Evolutionary conservation across 2,329 filamentous ascomycete genomes (phyloP).

Genomic region (Alternaria dauci): DNA sequence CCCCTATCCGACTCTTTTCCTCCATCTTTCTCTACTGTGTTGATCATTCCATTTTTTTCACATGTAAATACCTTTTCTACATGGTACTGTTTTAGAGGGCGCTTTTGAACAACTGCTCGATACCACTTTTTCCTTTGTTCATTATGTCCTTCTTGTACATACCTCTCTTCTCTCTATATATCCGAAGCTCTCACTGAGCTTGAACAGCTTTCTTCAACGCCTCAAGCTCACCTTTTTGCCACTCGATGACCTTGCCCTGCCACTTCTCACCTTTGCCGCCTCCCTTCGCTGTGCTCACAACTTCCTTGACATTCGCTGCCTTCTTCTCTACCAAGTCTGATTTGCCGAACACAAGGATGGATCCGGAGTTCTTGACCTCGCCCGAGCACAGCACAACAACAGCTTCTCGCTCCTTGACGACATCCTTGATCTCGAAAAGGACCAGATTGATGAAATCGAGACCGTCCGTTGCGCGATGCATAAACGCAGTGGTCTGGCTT

Average conservation of each 20-base stretch:
- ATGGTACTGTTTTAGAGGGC: background rate
- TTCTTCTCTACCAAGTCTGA: constrained; percentile 35
- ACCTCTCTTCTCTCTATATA: background rate
- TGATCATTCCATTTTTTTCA: background rate
- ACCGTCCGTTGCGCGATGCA: constrained; percentile 39
- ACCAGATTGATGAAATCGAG: constrained; percentile 44
- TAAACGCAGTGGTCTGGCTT: constrained; percentile 26
- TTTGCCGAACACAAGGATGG: constrained; percentile 40
- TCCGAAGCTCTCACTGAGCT: constrained; percentile 7
- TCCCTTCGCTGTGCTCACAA: constrained; percentile 40
- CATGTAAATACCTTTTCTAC: background rate
- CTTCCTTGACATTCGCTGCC: constrained; percentile 34
- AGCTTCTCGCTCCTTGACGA: constrained; percentile 29
- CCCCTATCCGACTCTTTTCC: background rate
- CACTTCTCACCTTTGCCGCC: constrained; percentile 47
- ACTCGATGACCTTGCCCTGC: constrained; percentile 46
- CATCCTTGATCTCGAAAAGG: constrained; percentile 38
- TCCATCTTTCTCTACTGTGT: background rate
- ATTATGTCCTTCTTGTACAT: background rate
- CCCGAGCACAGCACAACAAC: constrained; percentile 41
- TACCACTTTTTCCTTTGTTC: background rate
- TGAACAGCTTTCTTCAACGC: constrained; percentile 33
- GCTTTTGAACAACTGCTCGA: background rate
- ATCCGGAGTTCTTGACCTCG: constrained; percentile 37
- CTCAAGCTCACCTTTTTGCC: constrained; percentile 45